phyloP scores from a whole-genome alignment of 2,329 filamentous ascomycete genomes.

The Trichocomaceae sp. region DNA sequence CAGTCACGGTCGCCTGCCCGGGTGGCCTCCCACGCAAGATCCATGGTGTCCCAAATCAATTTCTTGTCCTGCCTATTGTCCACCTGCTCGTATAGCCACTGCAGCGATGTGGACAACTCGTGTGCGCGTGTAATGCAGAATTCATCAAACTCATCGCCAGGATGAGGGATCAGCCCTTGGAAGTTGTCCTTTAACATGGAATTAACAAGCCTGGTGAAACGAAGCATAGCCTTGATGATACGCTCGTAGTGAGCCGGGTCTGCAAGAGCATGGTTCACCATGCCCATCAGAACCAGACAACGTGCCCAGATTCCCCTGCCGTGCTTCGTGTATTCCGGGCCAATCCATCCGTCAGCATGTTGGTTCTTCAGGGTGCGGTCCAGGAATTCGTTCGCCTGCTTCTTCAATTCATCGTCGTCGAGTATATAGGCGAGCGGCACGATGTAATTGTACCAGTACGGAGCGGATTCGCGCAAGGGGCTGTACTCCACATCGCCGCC shows the following conservation, averaged over 20 bases:
- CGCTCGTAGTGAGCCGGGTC: conserved; percentile 12
- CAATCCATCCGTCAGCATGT: conserved; percentile 14
- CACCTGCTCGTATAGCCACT: conserved; percentile 14
- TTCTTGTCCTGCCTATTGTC: conserved; percentile 9
- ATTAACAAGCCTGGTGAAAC: conserved; percentile 5
- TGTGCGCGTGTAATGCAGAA: conserved; percentile 13
- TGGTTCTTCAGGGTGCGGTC: conserved; percentile 11
- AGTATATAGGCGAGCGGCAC: conserved; percentile 13
- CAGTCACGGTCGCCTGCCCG: conserved; percentile 11
- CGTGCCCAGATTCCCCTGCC: conserved; percentile 11
- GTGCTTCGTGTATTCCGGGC: conserved; percentile 10
- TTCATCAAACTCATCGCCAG: conserved; percentile 11
- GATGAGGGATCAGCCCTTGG: conserved; percentile 12
- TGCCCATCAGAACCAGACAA: conserved; percentile 13
- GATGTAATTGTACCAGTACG: conserved; percentile 14
- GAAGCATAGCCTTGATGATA: conserved; percentile 11
- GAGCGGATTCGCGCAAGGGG: conserved; percentile 11
- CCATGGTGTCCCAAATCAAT: conserved; percentile 14
- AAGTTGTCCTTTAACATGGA: conserved; percentile 13
- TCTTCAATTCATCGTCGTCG: conserved; percentile 11
- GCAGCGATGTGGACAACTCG: conserved; percentile 11
- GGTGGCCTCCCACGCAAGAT: conserved; percentile 12
- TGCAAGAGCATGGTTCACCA: conserved; percentile 12
- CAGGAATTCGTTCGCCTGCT: conserved; percentile 11
- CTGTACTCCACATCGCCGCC: conserved; percentile 10